Evolutionary conservation across 306 rosid species (phyloP).

Genomic region (Casuarina equisetifolia): DNA sequence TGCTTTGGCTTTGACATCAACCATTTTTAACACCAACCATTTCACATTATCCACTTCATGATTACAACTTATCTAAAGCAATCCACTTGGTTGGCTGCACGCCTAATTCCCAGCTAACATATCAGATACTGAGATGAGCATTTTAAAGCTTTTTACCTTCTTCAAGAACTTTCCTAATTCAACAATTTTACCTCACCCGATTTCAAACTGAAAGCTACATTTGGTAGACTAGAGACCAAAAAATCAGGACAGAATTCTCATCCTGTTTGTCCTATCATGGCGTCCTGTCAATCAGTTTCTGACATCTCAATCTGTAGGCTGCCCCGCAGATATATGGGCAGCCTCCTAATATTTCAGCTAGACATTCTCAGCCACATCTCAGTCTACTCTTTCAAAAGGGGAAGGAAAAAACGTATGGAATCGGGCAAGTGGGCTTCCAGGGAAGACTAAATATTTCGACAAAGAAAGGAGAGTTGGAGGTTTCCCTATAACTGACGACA

Average conservation of each 20-base stretch:
- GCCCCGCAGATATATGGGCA: slow-evolving; percentile 5
- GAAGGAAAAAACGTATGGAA: background rate
- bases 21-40: background rate
- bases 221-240: background rate
- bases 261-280: background rate
- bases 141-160: background rate
- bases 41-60: slow-evolving; percentile 15
- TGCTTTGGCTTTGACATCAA: no score
- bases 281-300: slow-evolving; percentile 23
- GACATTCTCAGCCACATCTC: background rate
- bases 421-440: background rate
- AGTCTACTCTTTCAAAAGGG: background rate
- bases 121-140: slow-evolving; percentile 23
- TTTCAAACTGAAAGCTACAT: slow-evolving; percentile 3
- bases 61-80: slow-evolving; percentile 2
- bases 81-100: slow-evolving; percentile 8
- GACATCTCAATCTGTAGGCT: slow-evolving; percentile 3
- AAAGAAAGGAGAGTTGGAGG: background rate
- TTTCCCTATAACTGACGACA: background rate
- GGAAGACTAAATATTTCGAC: background rate
- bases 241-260: slow-evolving; percentile 11
- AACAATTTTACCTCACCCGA: background rate
- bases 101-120: background rate
- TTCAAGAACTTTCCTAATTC: background rate
- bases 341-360: background rate